These are phyloP conservation scores for Suillus subaureus DNA, from an alignment of 768 basidiomycete genomes.

Conservation along the genomic window DNA sequence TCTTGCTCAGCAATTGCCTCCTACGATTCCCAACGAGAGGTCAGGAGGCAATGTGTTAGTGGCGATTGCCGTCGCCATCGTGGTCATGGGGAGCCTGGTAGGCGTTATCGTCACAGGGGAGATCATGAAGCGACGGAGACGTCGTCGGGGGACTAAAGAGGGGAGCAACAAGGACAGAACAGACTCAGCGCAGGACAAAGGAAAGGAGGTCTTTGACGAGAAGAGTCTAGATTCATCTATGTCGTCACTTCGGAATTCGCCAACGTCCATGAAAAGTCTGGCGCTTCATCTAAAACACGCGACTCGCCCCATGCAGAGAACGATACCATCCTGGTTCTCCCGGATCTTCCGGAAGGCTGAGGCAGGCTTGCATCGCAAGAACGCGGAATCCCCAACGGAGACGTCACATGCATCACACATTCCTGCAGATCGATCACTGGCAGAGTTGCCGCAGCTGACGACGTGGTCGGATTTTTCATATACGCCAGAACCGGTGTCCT, in stretches of 20 bases:
- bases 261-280: neutral
- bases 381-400: neutral
- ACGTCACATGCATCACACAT: neutral
- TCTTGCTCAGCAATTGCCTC: neutral
- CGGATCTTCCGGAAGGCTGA: neutral
- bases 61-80: conserved; percentile 23
- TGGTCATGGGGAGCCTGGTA: conserved; percentile 31
- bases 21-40: neutral
- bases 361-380: neutral
- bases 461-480: conserved; percentile 35
- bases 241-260: neutral
- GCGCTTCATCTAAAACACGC: neutral
- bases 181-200: neutral
- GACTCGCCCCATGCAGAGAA: neutral
- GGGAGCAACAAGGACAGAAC: neutral
- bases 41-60: conserved; percentile 23
- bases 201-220: neutral
- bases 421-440: conserved; percentile 2
- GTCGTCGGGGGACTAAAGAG: neutral
- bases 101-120: conserved; percentile 30
- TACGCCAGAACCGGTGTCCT: conserved; percentile 19
- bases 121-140: conserved; percentile 21
- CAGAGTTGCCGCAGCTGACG: conserved; percentile 17
- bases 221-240: neutral
- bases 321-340: neutral